Percentiles rank a stretch among this genome's conserved stretches.
These are phyloP conservation scores for Apophysomyces elegans DNA, from an alignment of 371 early-diverging fungal species.

Conservation along the genomic window DNA sequence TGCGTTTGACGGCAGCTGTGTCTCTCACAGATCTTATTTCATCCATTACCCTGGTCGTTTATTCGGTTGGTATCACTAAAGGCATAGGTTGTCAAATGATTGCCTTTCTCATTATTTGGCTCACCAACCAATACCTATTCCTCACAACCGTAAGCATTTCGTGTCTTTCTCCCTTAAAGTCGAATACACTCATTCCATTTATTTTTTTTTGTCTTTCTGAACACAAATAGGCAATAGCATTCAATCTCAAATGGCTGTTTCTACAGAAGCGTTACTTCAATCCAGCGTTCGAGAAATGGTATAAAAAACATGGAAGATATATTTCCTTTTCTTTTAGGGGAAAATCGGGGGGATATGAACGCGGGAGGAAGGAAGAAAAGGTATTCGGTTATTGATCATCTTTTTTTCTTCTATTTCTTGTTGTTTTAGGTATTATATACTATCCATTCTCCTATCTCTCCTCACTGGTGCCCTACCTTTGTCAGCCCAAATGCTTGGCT, in stretches of 20 bases:
- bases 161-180: background rate
- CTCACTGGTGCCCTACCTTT: conserved; percentile 21
- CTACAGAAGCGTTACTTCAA: conserved; percentile 25
- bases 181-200: background rate
- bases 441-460: conserved; percentile 19
- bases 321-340: background rate
- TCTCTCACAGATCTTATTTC: conserved; percentile 27
- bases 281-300: conserved; percentile 33
- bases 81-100: conserved; percentile 17
- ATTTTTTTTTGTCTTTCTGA: too few species aligned
- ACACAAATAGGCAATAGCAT: conserved; percentile 25
- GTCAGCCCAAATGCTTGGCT: conserved; percentile 17
- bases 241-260: conserved; percentile 32
- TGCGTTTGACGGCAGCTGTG: conserved; percentile 28
- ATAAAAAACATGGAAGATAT: background rate
- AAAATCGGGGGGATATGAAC: too few species aligned
- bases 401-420: background rate
- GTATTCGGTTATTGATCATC: background rate
- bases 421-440: conserved; percentile 25
- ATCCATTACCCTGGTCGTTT: conserved; percentile 17
- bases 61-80: conserved; percentile 3
- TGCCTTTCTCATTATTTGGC: conserved; percentile 27
- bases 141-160: conserved; percentile 19
- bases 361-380: too few species aligned
- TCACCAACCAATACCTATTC: conserved; percentile 28